Conservation (phyloP, 2,329 filamentous ascomycete genomes). For the Eutypella sp. region DNA sequence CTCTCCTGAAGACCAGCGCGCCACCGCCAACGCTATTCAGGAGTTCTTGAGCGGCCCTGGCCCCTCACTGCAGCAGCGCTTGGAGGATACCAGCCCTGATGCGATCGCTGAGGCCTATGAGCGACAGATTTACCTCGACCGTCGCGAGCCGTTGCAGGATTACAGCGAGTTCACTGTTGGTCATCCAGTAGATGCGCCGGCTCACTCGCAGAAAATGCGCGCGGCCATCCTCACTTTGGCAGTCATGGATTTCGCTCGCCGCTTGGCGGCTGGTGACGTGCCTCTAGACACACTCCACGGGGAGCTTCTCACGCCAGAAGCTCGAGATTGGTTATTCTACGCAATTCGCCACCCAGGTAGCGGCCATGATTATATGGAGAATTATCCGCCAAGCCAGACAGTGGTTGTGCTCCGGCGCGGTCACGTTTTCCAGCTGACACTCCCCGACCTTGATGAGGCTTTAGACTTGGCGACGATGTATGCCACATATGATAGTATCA, state of each 20-base stretch:
- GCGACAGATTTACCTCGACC: conserved; percentile 9
- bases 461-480: conserved; percentile 1
- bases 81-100: not conserved
- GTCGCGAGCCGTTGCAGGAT: conserved; percentile 10
- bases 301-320: not conserved
- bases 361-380: conserved; percentile 5
- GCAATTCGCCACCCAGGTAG: conserved; percentile 5
- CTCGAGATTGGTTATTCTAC: conserved; percentile 11
- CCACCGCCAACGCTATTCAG: not conserved
- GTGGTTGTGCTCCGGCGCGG: conserved; percentile 11
- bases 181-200: conserved; percentile 7
- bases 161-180: conserved; percentile 8
- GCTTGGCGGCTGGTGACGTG: conserved; percentile 1
- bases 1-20: conserved; percentile 1
- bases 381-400: conserved; percentile 4
- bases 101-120: conserved; percentile 9
- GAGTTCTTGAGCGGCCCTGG: conserved; percentile 3
- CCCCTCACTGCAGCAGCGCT: conserved; percentile 2
- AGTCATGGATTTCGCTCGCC: conserved; percentile 7
- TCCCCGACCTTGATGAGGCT: not conserved
- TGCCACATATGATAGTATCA: conserved; percentile 6
- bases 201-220: conserved; percentile 8
- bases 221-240: conserved; percentile 12
- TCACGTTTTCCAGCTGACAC: conserved; percentile 9
- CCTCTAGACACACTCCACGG: conserved; percentile 4